Evolutionary conservation across 2,329 filamentous ascomycete species (phyloP).

Genomic region (Beauveria bassiana): DNA sequence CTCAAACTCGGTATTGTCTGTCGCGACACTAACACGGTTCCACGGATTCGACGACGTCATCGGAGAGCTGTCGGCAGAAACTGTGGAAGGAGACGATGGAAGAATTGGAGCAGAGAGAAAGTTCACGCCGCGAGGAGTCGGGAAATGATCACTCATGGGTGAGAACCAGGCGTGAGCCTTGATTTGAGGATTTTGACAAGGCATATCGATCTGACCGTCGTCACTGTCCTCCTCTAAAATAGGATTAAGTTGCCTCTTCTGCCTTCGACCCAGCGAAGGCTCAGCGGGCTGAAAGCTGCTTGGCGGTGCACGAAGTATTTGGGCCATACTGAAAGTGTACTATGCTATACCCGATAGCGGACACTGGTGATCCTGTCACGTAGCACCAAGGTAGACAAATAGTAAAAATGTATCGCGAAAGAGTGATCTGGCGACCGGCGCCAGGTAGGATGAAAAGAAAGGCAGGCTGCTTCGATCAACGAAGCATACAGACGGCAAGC

Average conservation of each 20-base stretch:
- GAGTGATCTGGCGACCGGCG: slow-evolving; percentile 29
- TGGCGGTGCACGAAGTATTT: slow-evolving; percentile 6
- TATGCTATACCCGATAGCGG: slow-evolving; percentile 10
- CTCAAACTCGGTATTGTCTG: slow-evolving; percentile 68
- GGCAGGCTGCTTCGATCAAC: slow-evolving; percentile 39
- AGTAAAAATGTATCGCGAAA: slow-evolving; percentile 15
- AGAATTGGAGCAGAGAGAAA: slow-evolving; percentile 56
- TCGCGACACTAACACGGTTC: slow-evolving; percentile 55
- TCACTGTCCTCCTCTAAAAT: slow-evolving; percentile 54
- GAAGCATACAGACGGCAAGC: slow-evolving; percentile 25
- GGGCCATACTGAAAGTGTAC: slow-evolving; percentile 6
- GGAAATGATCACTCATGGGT: slow-evolving; percentile 58
- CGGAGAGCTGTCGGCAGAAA: slow-evolving; percentile 46
- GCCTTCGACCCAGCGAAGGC: slow-evolving; percentile 50
- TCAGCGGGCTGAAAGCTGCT: slow-evolving; percentile 37
- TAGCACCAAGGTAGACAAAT: slow-evolving; percentile 1
- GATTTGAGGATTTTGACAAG: slow-evolving; percentile 28
- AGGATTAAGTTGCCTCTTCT: slow-evolving; percentile 50
- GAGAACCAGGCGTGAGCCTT: slow-evolving; percentile 53
- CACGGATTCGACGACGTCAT: slow-evolving; percentile 51
- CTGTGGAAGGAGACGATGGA: slow-evolving; percentile 52
- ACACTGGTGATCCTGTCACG: slow-evolving; percentile 6
- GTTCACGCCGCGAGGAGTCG: slow-evolving; percentile 60
- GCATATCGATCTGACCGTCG: slow-evolving; percentile 17
- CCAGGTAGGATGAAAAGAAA: slow-evolving; percentile 24